Percentiles rank a stretch among this genome's conserved stretches.
Conservation (phyloP, 345 rosid species). For the Linum usitatissimum region DNA sequence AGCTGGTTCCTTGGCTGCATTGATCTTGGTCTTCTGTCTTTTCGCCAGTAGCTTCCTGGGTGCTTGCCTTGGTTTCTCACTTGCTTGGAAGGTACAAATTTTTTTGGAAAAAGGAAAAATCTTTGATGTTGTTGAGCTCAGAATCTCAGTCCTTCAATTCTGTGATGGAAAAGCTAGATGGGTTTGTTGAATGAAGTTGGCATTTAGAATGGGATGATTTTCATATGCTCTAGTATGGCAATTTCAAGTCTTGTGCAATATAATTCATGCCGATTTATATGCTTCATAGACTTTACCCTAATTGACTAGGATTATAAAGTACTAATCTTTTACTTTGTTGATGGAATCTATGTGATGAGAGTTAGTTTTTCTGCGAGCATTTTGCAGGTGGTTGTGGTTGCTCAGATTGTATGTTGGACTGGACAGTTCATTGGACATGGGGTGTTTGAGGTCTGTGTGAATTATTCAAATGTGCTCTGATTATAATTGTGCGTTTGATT, state of each 20-base stretch:
- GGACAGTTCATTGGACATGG: constrained; percentile 61
- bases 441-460: constrained; percentile 37
- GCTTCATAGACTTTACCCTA: too few species aligned
- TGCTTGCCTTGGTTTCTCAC: constrained; percentile 38
- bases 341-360: neutral
- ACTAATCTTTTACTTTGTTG: neutral
- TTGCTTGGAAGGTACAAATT: constrained; percentile 43
- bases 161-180: too few species aligned
- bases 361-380: neutral
- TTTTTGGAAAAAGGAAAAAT: neutral
- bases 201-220: neutral
- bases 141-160: neutral
- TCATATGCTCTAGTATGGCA: too few species aligned
- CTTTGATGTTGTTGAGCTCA: too few species aligned
- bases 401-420: constrained; percentile 53
- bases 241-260: too few species aligned
- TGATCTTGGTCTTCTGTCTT: constrained; percentile 41
- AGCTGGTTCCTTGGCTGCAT: constrained; percentile 53
- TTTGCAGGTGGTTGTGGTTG: constrained; percentile 37
- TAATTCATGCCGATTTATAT: too few species aligned
- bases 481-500: constrained; percentile 2
- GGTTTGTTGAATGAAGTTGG: neutral
- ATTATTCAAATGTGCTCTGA: neutral
- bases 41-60: constrained; percentile 32
- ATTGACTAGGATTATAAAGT: neutral